Conservation (phyloP, 1,284 basidiomycete species). For the Amylostereum chailletii region DNA sequence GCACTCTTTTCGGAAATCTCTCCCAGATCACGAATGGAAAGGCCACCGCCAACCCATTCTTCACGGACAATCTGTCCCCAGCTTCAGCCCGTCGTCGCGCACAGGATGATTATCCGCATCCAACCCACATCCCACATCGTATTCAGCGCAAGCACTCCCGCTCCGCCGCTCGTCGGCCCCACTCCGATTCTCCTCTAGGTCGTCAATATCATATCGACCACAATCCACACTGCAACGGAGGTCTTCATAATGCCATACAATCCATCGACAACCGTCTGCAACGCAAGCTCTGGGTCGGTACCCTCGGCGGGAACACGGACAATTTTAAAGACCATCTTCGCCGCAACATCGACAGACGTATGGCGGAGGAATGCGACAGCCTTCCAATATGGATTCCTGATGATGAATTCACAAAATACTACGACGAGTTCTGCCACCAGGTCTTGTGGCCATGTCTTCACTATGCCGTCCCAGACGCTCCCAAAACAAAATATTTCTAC, state of each 20-base stretch:
- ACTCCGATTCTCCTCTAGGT: slow-evolving; percentile 12
- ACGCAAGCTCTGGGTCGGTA: slow-evolving; percentile 73
- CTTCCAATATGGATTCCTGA: slow-evolving; percentile 79
- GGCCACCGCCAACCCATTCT: slow-evolving; percentile 10
- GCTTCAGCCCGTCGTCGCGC: not conserved
- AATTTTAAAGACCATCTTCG: slow-evolving; percentile 47
- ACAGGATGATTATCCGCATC: slow-evolving; percentile 6
- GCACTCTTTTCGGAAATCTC: slow-evolving; percentile 33
- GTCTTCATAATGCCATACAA: slow-evolving; percentile 70
- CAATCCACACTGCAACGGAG: slow-evolving; percentile 72
- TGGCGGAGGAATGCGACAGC: slow-evolving; percentile 48
- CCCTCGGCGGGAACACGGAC: slow-evolving; percentile 64
- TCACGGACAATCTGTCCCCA: not conserved
- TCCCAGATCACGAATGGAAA: slow-evolving; percentile 15
- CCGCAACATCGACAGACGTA: slow-evolving; percentile 49
- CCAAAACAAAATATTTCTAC: slow-evolving; percentile 75
- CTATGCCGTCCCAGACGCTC: slow-evolving; percentile 80
- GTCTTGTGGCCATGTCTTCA: slow-evolving; percentile 86
- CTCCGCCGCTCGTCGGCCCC: slow-evolving; percentile 11
- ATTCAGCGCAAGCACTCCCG: slow-evolving; percentile 31
- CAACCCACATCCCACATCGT: slow-evolving; percentile 25
- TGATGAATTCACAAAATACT: slow-evolving; percentile 66
- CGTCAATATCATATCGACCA: slow-evolving; percentile 48
- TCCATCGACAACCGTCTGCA: slow-evolving; percentile 48
- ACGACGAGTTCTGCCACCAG: slow-evolving; percentile 86